These are phyloP conservation scores for Serendipita vermifera DNA, from an alignment of 768 basidiomycete species.

Conservation along the genomic window DNA sequence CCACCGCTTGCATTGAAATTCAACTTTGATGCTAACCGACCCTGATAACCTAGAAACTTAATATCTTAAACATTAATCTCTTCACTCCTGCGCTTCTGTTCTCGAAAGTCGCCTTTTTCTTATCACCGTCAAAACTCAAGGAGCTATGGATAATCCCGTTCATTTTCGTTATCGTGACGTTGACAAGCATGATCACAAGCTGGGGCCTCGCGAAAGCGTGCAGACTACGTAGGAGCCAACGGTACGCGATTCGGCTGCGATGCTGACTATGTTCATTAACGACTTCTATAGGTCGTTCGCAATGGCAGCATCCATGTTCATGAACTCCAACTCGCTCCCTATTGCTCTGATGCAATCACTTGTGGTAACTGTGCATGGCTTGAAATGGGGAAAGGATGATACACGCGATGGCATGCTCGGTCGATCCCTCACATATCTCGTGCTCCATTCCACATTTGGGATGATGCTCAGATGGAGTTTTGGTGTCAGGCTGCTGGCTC, in stretches of 20 bases:
- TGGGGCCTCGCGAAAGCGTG: slow-evolving; percentile 48
- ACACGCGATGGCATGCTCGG: slow-evolving; percentile 82
- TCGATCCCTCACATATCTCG: slow-evolving; percentile 76
- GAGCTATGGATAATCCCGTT: slow-evolving; percentile 80
- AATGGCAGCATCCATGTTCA: slow-evolving; percentile 74
- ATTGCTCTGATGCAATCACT: slow-evolving; percentile 90
- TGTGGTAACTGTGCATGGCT: slow-evolving; percentile 63
- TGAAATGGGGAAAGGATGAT: slow-evolving; percentile 74
- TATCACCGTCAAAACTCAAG: slow-evolving; percentile 71
- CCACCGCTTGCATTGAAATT: neutral
- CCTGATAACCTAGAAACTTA: slow-evolving; percentile 42
- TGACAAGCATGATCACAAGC: slow-evolving; percentile 55
- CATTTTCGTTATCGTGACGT: slow-evolving; percentile 69
- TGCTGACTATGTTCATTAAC: neutral
- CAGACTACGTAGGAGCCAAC: slow-evolving; percentile 61
- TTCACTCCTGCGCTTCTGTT: slow-evolving; percentile 83
- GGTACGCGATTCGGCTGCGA: slow-evolving; percentile 41
- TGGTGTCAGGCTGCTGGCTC: slow-evolving; percentile 69
- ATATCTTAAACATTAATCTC: slow-evolving; percentile 72
- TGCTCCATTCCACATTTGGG: slow-evolving; percentile 86
- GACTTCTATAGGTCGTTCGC: slow-evolving; percentile 47
- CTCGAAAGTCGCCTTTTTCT: slow-evolving; percentile 89
- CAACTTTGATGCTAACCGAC: neutral
- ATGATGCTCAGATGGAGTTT: slow-evolving; percentile 95
- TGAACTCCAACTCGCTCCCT: slow-evolving; percentile 91